Conservation (phyloP, 2,329 filamentous ascomycete genomes). For the Fusarium sp. region DNA sequence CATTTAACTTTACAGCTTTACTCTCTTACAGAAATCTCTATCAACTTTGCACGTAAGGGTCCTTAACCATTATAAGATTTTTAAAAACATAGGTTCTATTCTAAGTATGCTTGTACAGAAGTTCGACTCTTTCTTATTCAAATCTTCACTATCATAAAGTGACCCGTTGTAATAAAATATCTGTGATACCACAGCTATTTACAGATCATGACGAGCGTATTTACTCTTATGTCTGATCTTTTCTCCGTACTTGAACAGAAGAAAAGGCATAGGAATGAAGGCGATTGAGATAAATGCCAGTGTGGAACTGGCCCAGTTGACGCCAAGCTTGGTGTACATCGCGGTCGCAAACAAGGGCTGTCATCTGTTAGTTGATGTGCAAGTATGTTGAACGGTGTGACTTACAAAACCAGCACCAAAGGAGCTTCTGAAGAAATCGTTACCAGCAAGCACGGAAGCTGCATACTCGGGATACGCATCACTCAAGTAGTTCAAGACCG, state of each 20-base stretch:
- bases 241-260: background rate
- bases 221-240: background rate
- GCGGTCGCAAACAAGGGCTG: background rate
- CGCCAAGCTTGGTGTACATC: slow-evolving; percentile 11
- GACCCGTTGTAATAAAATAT: no score
- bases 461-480: slow-evolving; percentile 18
- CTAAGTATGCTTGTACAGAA: no score
- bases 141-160: no score
- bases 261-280: slow-evolving; percentile 13
- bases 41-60: no score
- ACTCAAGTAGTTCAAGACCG: slow-evolving; percentile 29
- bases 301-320: slow-evolving; percentile 3
- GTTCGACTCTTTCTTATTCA: no score
- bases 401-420: slow-evolving; percentile 15
- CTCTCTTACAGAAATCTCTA: no score
- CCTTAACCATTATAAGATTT: no score
- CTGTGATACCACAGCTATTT: no score
- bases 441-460: slow-evolving; percentile 18
- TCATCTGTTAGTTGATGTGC: background rate
- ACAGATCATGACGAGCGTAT: slow-evolving; percentile 2
- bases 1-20: no score
- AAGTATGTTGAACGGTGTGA: fast-evolving
- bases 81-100: no score
- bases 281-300: slow-evolving; percentile 6
- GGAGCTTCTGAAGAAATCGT: slow-evolving; percentile 7